Percentiles rank a stretch among this genome's conserved stretches.
These are phyloP conservation scores for Stagonosporopsis chrysanthemi DNA, from an alignment of 2,329 filamentous ascomycete species.

Conservation along the genomic window DNA sequence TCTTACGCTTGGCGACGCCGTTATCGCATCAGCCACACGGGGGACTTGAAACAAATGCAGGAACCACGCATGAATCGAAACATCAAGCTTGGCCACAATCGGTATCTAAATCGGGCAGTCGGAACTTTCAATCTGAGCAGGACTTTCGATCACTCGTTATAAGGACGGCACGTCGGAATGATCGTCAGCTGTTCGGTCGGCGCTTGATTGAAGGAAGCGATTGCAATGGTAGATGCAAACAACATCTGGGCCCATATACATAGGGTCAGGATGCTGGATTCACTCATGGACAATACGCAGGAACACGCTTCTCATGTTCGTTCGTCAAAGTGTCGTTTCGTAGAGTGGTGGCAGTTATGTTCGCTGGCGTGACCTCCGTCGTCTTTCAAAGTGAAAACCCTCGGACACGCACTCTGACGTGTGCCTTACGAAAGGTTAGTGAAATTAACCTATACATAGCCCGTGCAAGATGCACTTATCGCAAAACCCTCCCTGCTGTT, in stretches of 20 bases:
- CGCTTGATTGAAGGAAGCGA: neutral
- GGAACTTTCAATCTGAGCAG: neutral
- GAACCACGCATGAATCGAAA: constrained; percentile 15
- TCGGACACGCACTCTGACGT: too few relatives aligned
- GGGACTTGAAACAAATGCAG: constrained; percentile 11
- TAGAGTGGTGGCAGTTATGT: neutral
- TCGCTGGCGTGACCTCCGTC: neutral
- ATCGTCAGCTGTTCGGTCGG: neutral
- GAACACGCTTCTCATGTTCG: neutral
- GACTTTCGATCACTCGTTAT: neutral
- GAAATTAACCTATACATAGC: neutral
- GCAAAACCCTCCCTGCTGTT: neutral
- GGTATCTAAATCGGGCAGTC: neutral
- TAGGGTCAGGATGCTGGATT: neutral
- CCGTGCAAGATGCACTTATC: neutral
- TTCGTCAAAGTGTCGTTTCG: neutral
- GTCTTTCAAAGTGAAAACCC: too few relatives aligned
- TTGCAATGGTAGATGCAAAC: neutral
- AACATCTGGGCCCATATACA: neutral
- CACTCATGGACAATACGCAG: neutral
- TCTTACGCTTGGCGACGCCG: neutral
- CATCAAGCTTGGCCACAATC: neutral
- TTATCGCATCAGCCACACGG: constrained; percentile 1
- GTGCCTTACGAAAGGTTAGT: neutral
- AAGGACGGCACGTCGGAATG: neutral